Evolutionary conservation across 2,329 filamentous ascomycete genomes (phyloP).

Genomic region (Capronia epimyces): DNA sequence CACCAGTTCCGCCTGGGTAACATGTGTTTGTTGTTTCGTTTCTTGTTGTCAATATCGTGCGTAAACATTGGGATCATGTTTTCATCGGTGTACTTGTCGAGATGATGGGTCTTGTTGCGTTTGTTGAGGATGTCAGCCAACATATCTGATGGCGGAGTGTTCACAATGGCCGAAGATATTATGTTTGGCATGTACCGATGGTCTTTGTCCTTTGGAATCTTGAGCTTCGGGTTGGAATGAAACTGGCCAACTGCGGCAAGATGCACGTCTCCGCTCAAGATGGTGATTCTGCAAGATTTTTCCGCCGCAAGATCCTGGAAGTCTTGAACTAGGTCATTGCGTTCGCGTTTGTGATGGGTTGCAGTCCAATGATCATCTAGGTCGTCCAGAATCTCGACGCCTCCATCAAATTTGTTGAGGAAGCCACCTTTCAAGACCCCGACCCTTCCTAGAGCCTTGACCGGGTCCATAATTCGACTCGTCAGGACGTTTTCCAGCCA

Average conservation of each 20-base stretch:
- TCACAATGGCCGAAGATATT: slow-evolving; percentile 89
- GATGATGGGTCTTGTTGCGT: slow-evolving; percentile 69
- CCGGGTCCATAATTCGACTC: slow-evolving; percentile 76
- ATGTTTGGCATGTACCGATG: slow-evolving; percentile 96
- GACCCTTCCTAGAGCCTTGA: slow-evolving; percentile 79
- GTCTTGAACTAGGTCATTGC: slow-evolving; percentile 80
- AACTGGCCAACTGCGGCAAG: slow-evolving; percentile 90
- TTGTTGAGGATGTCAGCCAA: slow-evolving; percentile 90
- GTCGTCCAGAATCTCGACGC: slow-evolving; percentile 85
- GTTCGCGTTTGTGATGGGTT: slow-evolving; percentile 86
- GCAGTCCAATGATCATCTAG: slow-evolving; percentile 97
- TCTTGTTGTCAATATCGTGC: slow-evolving; percentile 81
- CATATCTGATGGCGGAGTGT: slow-evolving; percentile 79
- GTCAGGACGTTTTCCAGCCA: slow-evolving; percentile 67
- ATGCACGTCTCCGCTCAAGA: slow-evolving; percentile 90
- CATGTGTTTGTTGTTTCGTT: slow-evolving; percentile 83
- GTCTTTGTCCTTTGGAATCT: slow-evolving; percentile 80
- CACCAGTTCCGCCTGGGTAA: slow-evolving; percentile 94
- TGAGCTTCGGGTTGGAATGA: slow-evolving; percentile 81
- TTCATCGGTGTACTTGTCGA: slow-evolving; percentile 74
- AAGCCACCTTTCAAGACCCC: slow-evolving; percentile 68
- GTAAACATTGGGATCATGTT: slow-evolving; percentile 92
- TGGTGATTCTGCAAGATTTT: slow-evolving; percentile 85
- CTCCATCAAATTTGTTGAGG: slow-evolving; percentile 84
- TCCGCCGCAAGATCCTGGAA: slow-evolving; percentile 89